A percentile compares a stretch with the other conserved stretches of the same genome.
phyloP scores from a whole-genome alignment of 2,329 filamentous ascomycete species.

The Hypoxylon sp. region DNA sequence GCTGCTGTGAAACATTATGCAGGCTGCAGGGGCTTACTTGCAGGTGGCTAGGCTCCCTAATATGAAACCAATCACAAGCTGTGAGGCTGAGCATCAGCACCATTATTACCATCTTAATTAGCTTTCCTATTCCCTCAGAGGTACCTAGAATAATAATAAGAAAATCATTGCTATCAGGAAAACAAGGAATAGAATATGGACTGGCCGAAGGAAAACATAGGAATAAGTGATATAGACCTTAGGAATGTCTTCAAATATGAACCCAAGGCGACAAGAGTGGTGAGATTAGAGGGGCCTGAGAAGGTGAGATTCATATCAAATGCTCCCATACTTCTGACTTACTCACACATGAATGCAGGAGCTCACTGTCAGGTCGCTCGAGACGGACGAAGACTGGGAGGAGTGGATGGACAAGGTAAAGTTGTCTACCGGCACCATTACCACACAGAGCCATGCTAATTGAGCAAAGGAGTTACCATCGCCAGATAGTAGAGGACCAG shows the following conservation, averaged over 20 bases:
- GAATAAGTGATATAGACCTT: conserved; percentile 21
- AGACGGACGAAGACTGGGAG: conserved; percentile 18
- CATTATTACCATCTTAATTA: not conserved
- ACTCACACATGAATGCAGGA: not conserved
- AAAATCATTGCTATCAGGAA: not conserved
- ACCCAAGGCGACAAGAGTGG: conserved; percentile 12
- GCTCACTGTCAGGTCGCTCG: not conserved
- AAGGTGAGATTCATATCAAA: conserved; percentile 14
- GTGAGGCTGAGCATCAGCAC: too few relatives aligned
- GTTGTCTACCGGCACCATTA: not conserved
- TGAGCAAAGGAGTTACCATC: conserved; percentile 3
- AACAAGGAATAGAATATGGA: conserved; percentile 24
- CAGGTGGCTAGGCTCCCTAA: not conserved
- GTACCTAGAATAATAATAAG: not conserved
- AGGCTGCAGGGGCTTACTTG: conserved; percentile 2
- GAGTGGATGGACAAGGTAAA: conserved; percentile 26
- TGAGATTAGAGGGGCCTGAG: not conserved
- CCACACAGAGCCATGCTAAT: not conserved
- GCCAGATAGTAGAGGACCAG: not conserved
- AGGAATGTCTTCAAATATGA: conserved; percentile 34
- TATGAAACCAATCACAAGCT: too few relatives aligned
- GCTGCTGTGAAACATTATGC: not conserved
- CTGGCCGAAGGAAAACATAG: conserved; percentile 24
- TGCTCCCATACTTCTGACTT: not conserved
- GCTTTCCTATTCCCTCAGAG: not conserved